Percentiles rank a stretch among this genome's conserved stretches.
phyloP scores from a whole-genome alignment of 139 green algal species.

The Chlorella sp. region DNA sequence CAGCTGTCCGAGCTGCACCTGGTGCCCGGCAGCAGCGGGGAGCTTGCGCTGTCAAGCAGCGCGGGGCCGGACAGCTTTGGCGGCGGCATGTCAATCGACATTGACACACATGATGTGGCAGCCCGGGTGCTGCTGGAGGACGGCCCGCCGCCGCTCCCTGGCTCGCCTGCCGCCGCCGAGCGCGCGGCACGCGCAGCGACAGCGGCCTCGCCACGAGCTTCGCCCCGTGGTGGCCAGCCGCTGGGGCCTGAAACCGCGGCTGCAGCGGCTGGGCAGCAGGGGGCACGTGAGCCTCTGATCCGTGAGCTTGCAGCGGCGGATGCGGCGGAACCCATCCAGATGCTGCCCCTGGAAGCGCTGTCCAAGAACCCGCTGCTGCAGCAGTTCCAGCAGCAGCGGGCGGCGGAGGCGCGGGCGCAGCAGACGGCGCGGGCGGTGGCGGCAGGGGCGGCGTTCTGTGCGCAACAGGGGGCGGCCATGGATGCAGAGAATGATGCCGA shows the following conservation, averaged over 20 bases:
- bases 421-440: slow-evolving; percentile 14
- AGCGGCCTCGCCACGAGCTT: not conserved
- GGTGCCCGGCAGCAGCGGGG: no score
- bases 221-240: not conserved
- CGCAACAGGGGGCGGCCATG: not conserved
- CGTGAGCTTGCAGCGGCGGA: not conserved
- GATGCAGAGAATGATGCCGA: not conserved
- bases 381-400: slow-evolving; percentile 22
- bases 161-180: not conserved
- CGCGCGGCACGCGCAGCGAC: not conserved
- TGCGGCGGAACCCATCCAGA: not conserved
- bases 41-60: no score
- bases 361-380: not conserved
- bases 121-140: not conserved
- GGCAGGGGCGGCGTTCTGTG: not conserved
- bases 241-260: not conserved
- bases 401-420: not conserved
- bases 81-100: not conserved
- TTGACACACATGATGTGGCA: not conserved
- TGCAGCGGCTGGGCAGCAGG: not conserved
- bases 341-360: not conserved
- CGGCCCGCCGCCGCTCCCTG: no score
- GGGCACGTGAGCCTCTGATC: not conserved
- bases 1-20: not conserved
- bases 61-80: not conserved